Base-by-base conservation (phyloP, 805 yeast species). In the Saccharomycopsis fodiens region DNA sequence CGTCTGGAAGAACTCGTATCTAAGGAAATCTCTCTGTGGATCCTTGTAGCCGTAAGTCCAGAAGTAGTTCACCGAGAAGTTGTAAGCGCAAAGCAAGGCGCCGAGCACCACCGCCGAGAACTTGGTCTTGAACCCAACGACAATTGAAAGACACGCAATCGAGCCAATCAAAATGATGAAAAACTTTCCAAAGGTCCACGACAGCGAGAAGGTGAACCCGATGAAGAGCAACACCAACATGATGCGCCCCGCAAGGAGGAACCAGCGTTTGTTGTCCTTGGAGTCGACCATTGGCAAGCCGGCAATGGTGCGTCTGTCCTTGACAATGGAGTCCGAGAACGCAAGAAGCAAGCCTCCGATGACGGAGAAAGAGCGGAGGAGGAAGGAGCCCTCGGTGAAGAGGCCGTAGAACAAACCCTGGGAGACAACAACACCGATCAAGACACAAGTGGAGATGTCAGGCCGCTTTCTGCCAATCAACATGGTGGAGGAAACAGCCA, bases 1-100 rank as follows among this genome's bases (percentile, higher is more conserved):
- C 34, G 95, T 87, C 69, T 93, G 98, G 74, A 84, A 91, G 64
- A 85, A 85, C 65, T 89, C 97, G 64, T 89, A 93, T 64, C 85
- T 85, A 62, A 87, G 67, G 64, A 79, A 85, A 66, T 91, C 98
- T 59, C 96, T 79, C 64, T 80, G 77, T 29, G 91, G 78, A 57
- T 83, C 86, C 51, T 73, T 74, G 42, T 74, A 60, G 42, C 77
- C 74, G 62, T 78, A 81, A 45, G 77, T 69, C 98, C 98, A 91
- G 72, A 87, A 91, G 57, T 86, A 86, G 69, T 93, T 91, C 52
- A 81, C 78, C 35, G 79, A 63, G 48, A 86, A 62, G 65, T 93
- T 89, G 72, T 85, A 87, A 52, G 82, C 64, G 51, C 83, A 70
- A 54, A 91, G 73, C 55, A 87, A 66, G 17, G 83, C 65, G 20